A percentile compares a stretch with the other conserved stretches of the same genome.
These are phyloP conservation scores for Stagonosporopsis chrysanthemi DNA, from an alignment of 2,329 filamentous ascomycete genomes.

Conservation along the genomic window DNA sequence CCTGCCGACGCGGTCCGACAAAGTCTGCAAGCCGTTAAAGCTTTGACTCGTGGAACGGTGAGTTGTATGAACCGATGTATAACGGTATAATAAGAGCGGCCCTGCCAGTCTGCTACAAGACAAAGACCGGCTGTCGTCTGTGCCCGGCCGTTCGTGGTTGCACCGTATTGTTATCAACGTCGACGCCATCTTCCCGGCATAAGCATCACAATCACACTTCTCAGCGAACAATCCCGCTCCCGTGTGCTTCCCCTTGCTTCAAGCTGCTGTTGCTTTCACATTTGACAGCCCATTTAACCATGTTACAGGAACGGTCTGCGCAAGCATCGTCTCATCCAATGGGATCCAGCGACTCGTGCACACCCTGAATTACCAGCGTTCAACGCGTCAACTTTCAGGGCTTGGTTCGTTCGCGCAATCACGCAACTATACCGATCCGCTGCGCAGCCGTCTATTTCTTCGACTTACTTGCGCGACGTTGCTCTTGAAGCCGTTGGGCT, in stretches of 20 bases:
- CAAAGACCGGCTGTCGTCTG: conserved; percentile 22
- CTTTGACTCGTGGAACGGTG: conserved; percentile 20
- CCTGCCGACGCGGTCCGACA: conserved; percentile 17
- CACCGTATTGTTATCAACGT: conserved; percentile 24
- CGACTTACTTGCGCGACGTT: conserved; percentile 17
- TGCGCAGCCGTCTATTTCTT: conserved; percentile 22
- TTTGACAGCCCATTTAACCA: conserved; percentile 44
- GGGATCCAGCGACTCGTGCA: conserved; percentile 37
- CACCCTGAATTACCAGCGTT: conserved; percentile 28
- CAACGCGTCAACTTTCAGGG: conserved; percentile 30
- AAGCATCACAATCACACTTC: conserved; percentile 29
- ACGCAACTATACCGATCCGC: conserved; percentile 16
- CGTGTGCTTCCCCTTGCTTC: conserved; percentile 42
- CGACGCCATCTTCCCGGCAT: conserved; percentile 17
- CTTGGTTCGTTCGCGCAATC: conserved; percentile 25
- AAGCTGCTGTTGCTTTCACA: conserved; percentile 34
- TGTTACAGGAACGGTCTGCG: conserved; percentile 41
- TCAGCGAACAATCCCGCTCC: conserved; percentile 32
- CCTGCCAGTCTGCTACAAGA: conserved; percentile 4
- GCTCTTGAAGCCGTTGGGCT: conserved; percentile 3
- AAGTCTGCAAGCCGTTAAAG: conserved; percentile 16
- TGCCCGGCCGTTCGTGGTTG: conserved; percentile 16
- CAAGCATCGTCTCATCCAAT: conserved; percentile 41
- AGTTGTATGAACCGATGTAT: not conserved
- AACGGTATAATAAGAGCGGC: conserved; percentile 5